Conservation (phyloP, 768 basidiomycete genomes). For the Pholiota microspora region DNA sequence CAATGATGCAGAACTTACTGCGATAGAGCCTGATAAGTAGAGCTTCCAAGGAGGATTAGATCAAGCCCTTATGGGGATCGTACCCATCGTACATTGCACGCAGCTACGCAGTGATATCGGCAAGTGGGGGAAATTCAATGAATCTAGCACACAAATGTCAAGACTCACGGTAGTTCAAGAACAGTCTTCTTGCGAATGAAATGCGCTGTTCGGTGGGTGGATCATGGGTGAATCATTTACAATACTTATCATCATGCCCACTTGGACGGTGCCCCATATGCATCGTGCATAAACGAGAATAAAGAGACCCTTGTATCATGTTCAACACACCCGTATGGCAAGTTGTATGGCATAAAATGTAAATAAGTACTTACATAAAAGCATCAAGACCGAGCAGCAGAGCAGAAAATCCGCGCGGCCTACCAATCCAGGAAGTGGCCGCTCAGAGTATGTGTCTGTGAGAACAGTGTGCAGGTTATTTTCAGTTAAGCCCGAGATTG, state of each 20-base stretch:
- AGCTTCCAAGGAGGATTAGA: neutral
- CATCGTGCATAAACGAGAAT: neutral
- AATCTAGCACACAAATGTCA: neutral
- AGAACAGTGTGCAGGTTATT: neutral
- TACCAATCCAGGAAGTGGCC: neutral
- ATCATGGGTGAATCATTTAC: neutral
- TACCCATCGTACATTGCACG: conserved; percentile 2
- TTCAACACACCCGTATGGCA: neutral
- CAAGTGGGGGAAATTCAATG: neutral
- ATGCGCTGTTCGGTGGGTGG: neutral
- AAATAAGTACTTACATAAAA: no score
- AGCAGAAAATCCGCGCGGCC: neutral
- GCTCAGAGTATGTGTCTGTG: neutral
- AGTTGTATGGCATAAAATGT: neutral
- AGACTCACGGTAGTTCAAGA: neutral
- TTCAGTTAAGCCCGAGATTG: neutral
- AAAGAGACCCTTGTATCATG: neutral
- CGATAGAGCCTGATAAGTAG: no score
- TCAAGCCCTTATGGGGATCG: conserved; percentile 2
- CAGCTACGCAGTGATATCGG: neutral
- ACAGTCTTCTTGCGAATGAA: neutral
- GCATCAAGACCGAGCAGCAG: neutral
- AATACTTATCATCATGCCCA: neutral
- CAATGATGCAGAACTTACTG: neutral
- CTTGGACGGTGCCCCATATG: neutral